Evolutionary conservation across 805 yeast genomes (phyloP), one percentile per base, ranked within the genome.

Genomic region (Tetrapisispora namnaoensis): DNA sequence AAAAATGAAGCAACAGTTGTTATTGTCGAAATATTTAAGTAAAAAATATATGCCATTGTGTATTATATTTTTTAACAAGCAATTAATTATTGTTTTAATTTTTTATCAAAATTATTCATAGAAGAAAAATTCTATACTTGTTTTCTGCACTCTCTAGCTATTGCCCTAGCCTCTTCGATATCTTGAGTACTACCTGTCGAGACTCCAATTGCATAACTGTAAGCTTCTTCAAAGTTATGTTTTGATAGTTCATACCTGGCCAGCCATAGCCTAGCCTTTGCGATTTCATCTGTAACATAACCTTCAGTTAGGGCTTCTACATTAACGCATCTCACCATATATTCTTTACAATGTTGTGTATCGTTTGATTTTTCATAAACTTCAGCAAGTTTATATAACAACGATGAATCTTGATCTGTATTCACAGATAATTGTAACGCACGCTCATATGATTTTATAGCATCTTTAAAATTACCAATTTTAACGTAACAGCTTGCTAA

Each of bases 401-500:
- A 76, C 2, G 71, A 54, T 1, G 80, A 71, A 51, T 78, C 88
- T 50, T 69, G 70, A 39, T 71, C 82, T 34, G 82, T 76, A 18
- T 79, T 75, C 24, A 70, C 63, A 0, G 77, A 69, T 40, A 78
- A 67, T 24, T 70, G 71, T 34, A 86, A 67, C 0, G 96, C 96
- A 58, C 89, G 82, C 55, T 82, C 81, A 63, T 84, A 90, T 16
- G 93, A 82, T 60, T 82, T 84, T 24, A 89, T 76, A 0, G 97
- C 82, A 53, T 90, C 95, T 14, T 73, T 75, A 24, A 70, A 67
- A 51, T 86, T 83, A 22, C 78, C 79, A 36, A 89, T 74, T 59
- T 86, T 86, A 55, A 86, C 93, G 65, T 81, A 90, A 65, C 97
- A 88, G 57, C 83, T 82, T 0, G 90, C 98, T 40, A 91, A 74